These are phyloP conservation scores for Choiromyces venosus DNA, from an alignment of 495 filamentous ascomycete species.

Conservation along the genomic window DNA sequence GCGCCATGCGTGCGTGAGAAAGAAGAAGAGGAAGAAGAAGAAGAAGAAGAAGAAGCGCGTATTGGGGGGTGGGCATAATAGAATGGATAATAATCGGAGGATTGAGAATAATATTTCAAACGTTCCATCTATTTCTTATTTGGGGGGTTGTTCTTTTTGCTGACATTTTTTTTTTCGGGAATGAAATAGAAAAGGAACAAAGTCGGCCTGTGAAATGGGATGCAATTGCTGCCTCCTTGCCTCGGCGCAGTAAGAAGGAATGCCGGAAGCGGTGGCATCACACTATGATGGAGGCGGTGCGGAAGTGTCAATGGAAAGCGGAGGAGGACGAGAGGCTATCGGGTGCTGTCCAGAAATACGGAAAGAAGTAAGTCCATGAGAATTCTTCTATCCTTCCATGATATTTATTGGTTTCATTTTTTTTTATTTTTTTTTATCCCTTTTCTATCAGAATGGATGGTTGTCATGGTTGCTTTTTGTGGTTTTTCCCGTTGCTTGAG, in stretches of 20 bases:
- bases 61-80: neutral
- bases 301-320: slow-evolving; percentile 45
- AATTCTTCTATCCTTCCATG: neutral
- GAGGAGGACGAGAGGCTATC: slow-evolving; percentile 46
- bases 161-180: slow-evolving; percentile 11
- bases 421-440: neutral
- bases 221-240: slow-evolving; percentile 44
- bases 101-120: neutral
- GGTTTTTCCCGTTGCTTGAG: neutral
- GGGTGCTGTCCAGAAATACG: slow-evolving; percentile 43
- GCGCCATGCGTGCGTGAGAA: neutral
- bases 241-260: slow-evolving; percentile 47
- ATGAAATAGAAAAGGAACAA: slow-evolving; percentile 33
- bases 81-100: neutral
- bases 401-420: neutral
- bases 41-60: neutral
- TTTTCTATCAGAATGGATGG: neutral
- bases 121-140: neutral
- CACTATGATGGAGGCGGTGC: slow-evolving; percentile 43
- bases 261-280: slow-evolving; percentile 48
- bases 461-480: neutral
- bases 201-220: slow-evolving; percentile 45
- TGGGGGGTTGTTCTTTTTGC: slow-evolving; percentile 6
- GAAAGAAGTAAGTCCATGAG: slow-evolving; percentile 38
- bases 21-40: neutral